phyloP scores from a whole-genome alignment of 225 moss, liverwort and hornwort species.

The Pseudoscleropodium purum region DNA sequence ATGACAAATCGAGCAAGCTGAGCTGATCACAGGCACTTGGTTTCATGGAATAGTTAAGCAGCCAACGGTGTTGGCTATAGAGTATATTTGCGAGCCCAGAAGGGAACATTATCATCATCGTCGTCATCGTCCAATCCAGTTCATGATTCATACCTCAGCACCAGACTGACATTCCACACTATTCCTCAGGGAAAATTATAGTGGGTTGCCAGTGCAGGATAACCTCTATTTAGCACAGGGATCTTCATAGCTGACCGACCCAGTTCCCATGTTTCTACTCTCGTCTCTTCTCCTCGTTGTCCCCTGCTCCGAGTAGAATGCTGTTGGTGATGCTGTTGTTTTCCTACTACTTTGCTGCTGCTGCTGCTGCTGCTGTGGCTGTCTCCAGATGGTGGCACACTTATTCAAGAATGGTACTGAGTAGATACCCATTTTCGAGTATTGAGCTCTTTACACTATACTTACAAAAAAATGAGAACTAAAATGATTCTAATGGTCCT shows the following conservation, averaged over 20 bases:
- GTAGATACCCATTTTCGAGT: slow-evolving; percentile 13
- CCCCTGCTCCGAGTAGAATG: background rate
- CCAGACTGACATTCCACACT: background rate
- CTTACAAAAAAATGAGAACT: slow-evolving; percentile 32
- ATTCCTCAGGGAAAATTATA: slow-evolving; percentile 4
- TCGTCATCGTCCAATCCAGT: background rate
- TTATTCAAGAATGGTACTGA: slow-evolving; percentile 22
- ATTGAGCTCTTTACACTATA: slow-evolving; percentile 18
- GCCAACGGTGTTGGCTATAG: background rate
- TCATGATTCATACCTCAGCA: background rate
- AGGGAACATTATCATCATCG: background rate
- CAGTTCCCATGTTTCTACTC: background rate
- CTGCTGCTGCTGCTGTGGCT: background rate
- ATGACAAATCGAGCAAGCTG: background rate
- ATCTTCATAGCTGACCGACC: background rate
- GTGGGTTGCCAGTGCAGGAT: background rate
- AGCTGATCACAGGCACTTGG: background rate
- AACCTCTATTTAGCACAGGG: background rate
- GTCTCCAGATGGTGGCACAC: background rate
- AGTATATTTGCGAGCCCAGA: background rate
- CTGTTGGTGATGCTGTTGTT: background rate
- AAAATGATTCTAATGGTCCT: background rate
- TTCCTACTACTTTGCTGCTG: background rate
- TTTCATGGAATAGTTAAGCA: background rate
- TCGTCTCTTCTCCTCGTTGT: background rate